Base-by-base conservation (phyloP, 2,329 filamentous ascomycete genomes). In the Fusarium sp. region DNA sequence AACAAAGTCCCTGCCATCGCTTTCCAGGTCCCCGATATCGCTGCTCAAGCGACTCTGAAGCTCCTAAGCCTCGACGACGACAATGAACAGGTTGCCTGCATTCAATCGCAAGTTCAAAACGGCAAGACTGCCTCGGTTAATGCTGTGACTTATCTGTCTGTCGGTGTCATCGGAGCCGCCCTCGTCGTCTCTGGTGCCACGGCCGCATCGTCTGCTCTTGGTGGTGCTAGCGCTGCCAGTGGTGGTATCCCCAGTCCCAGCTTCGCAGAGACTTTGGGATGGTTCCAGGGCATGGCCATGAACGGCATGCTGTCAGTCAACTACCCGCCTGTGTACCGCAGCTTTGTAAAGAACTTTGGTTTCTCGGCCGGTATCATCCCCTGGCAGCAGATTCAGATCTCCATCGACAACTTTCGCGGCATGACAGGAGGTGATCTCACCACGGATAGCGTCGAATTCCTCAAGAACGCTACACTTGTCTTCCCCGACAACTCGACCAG, bases 241-340 rank as follows among this genome's bases (percentile, higher is more conserved):
- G 93, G 92, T 16, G 86, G 87, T 14, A 87, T 92, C 12, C 86
- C 92, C 44, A 96, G 94, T 76, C 96, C 96, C 29, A 94, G 92
- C 62, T 98, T 98, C 80, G 88, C 88, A 51, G 94, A 98, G 79
- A 91, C 97, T 56, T 89, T 98, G 75, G 91, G 92, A 70, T 97
- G 94, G 90, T 98, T 98, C 82, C 95, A 98, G 83, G 92, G 93
- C 58, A 93, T 98, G 87, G 95, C 96, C 31, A 93, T 96, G 86
- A 98, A 96, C 82, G 95, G 96, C 74, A 98, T 98, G 96, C 88
- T 98, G 81, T 97, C 94, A 68, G 95, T 97, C 77, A 90, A 92
- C 77, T 95, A 98, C 75, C 96, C 96, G 5, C 87, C 90, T 38
- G 91, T 98, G 40, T 98, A 98, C 85, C 91, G 92, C 75, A 96